Evolutionary conservation across 208 protist genomes (phyloP), one percentile per base, ranked within the genome.

Genomic region (Trypanosoma boissoni): DNA sequence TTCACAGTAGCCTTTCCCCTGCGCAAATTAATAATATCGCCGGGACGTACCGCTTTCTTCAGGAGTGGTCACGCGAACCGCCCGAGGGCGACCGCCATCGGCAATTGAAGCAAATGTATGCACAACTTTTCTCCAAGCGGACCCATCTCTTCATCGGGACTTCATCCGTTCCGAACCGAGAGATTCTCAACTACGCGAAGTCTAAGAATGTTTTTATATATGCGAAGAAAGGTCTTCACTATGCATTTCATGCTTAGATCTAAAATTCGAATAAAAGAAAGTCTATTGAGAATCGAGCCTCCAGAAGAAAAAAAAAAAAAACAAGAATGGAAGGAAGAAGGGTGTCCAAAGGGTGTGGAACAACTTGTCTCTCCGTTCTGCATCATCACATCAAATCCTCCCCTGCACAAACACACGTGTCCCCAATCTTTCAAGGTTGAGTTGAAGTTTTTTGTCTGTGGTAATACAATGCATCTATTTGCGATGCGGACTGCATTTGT

Each of bases 121-220:
- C 24, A 24, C 70, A 76, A 6, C 51, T 95, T 1, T 70, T 92
- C 0, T 18, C 36, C 9, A 78, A 83, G 34, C 83, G 74, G 2
- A 84, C 74, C 28, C 74, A 80, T 54, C 60, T 92, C 3, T 95
- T 95, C 45, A 70, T 95, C 29, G 88, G 88, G 0, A 82, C 78
- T 2, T 84, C 77, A 52, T 39, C 81, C 4, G 59, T 70, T 14
- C 88, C 88, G 0, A 74, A 74, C 0, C 53, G 79, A 16, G 88
- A 95, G 41, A 66, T 95, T 41, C 51, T 95, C 10, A 91, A 91
- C 59, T 88, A 80, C 28, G 84, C 85, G 10, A 88, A 85, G 50
- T 68, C 65, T 0, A 92, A 90, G 67, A 84, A 78, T 55, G 78
- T 95, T 10, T 90, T 88, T 71, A 50, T 95, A 10, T 95, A 95